These are phyloP conservation scores for Penicillium sp. DNA, from an alignment of 2,329 filamentous ascomycete genomes.

Conservation along the genomic window DNA sequence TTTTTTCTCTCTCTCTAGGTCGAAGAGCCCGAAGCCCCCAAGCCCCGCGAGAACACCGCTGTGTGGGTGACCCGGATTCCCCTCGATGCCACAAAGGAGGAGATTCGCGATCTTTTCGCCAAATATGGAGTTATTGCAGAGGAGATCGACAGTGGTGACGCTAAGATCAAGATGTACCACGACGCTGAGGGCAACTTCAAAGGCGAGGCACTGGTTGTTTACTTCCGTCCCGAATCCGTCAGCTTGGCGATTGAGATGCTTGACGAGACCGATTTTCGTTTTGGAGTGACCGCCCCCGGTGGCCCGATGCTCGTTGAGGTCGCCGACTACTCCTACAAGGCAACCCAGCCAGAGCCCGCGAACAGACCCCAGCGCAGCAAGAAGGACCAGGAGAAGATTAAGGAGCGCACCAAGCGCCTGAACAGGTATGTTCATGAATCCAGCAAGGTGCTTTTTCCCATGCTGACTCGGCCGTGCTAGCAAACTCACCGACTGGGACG, in stretches of 20 bases:
- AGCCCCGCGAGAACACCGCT: conserved; percentile 72
- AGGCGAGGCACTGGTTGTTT: conserved; percentile 88
- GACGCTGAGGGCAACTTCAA: conserved; percentile 84
- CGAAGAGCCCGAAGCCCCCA: conserved; percentile 32
- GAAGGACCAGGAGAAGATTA: conserved; percentile 83
- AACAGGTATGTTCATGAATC: conserved; percentile 55
- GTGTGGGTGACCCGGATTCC: conserved; percentile 91
- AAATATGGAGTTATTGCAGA: conserved; percentile 92
- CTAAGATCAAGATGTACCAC: conserved; percentile 90
- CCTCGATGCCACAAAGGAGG: conserved; percentile 72
- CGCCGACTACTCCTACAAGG: conserved; percentile 91
- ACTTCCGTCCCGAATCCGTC: conserved; percentile 94
- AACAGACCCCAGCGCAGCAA: conserved; percentile 58
- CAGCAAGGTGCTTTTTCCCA: not conserved
- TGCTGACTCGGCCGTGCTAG: conserved; percentile 47
- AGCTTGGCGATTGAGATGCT: conserved; percentile 60
- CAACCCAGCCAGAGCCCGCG: conserved; percentile 57
- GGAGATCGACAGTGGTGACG: conserved; percentile 83
- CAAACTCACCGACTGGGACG: conserved; percentile 92
- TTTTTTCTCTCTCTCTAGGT: not conserved
- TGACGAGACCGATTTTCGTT: conserved; percentile 67
- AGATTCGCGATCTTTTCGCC: conserved; percentile 81
- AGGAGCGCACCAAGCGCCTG: conserved; percentile 86
- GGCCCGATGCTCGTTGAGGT: conserved; percentile 78
- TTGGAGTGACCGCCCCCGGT: conserved; percentile 52